These are phyloP conservation scores for Platanus orientalis DNA, from an alignment of 164 flowering plant genomes.

Conservation along the genomic window DNA sequence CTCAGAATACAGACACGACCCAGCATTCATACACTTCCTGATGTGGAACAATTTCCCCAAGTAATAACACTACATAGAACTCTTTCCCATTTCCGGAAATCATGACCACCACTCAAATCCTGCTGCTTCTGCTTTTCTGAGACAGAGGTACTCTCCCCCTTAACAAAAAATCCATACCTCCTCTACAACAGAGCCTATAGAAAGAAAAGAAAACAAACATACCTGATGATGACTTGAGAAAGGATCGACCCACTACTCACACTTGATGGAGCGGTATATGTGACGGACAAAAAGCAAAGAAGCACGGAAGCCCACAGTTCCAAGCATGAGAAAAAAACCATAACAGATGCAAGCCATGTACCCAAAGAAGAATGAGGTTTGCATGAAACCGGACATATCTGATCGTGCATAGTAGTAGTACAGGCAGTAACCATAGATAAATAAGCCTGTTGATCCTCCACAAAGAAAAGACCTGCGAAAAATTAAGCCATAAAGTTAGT, in stretches of 20 bases:
- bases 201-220: conserved; percentile 6
- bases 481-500: background rate
- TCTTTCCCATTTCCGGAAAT: background rate
- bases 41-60: background rate
- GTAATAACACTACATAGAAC: conserved; percentile 4
- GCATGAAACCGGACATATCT: conserved; percentile 45
- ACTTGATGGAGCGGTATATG: conserved; percentile 39
- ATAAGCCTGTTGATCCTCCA: conserved; percentile 41
- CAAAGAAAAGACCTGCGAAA: conserved; percentile 34
- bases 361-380: too few relatives aligned
- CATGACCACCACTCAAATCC: conserved; percentile 8
- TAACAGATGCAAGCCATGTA: conserved; percentile 41
- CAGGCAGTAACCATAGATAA: conserved; percentile 38
- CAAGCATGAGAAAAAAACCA: conserved; percentile 43
- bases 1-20: conserved; percentile 10
- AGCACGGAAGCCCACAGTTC: conserved; percentile 37
- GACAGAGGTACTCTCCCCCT: conserved; percentile 12
- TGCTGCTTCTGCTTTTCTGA: conserved; percentile 18
- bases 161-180: conserved; percentile 8
- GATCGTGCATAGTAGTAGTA: conserved; percentile 38
- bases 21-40: background rate
- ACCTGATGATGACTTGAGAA: conserved; percentile 12
- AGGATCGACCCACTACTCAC: conserved; percentile 19
- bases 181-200: conserved; percentile 14
- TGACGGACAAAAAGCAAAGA: conserved; percentile 39